Base-by-base conservation (phyloP, 2,329 filamentous ascomycete genomes). In the Fusarium odoratissimum region DNA sequence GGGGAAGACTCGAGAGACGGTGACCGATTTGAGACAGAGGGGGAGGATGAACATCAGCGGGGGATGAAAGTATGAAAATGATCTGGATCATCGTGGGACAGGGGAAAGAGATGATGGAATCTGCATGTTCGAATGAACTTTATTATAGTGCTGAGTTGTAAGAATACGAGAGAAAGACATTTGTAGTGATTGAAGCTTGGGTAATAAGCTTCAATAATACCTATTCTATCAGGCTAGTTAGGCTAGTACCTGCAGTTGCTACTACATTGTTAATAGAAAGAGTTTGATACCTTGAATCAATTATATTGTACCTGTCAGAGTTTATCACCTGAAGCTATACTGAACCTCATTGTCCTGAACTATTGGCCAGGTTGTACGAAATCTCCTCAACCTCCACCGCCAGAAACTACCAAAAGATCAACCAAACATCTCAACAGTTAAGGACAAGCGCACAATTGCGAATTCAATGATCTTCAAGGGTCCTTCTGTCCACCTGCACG, bases 401-500 rank as follows among this genome's bases (percentile, higher is more conserved):
- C 55, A 46, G 65, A 65, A 40, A 23, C 37, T 42, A 59, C 21
- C 35, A 9, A 31, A 31, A 48, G 33, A 41, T 67, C 44, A 65
- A 25, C 54, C 41, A 54, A 14, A n/a, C 42, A 65, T 17, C 35
- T 59, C 37, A 45, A 65, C n/a, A 28, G 48, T 19, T 28, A 44
- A 35, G 30, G 40, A 7, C 37, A 49, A 60, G 31, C 58, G 63
- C 61, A 37, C 21, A 40, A 67, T 40, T 59, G 56, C 51, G 38
- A 56, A 60, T 52, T 52, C 40, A 46, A 31, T 37, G 67, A 71
- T 72, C 55, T 54, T 63, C 57, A 74, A 71, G 56, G 69, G 61
- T 67, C 72, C 55, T 62, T 42, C n/a, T 56, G 52, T 28, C 56
- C 57, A 72, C 42, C 55, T 60, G 58, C 60, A 59, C 58, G 45